phyloP scores from a whole-genome alignment of 2,329 filamentous ascomycete species.

The Hymenoscyphus fructigenus region DNA sequence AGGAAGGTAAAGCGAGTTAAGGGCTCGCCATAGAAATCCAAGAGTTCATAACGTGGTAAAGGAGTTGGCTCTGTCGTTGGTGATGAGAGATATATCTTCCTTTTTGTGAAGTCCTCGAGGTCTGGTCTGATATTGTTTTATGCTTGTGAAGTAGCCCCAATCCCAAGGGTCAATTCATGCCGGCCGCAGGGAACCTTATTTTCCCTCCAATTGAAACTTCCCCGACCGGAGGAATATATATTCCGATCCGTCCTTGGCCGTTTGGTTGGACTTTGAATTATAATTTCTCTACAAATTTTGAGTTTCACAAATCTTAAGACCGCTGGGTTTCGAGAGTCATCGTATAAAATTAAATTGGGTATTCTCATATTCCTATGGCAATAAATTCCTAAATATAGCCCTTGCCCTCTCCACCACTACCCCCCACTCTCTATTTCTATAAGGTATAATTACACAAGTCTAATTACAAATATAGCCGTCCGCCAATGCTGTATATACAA shows the following conservation, averaged over 20 bases:
- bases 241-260: background rate
- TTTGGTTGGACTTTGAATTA: background rate
- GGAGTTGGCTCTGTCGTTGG: background rate
- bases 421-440: background rate
- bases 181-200: background rate
- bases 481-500: background rate
- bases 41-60: too few species aligned
- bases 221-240: background rate
- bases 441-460: background rate
- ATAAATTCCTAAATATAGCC: background rate
- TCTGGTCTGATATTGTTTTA: background rate
- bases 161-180: background rate
- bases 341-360: background rate
- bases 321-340: background rate
- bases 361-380: background rate
- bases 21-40: background rate
- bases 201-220: background rate
- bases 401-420: background rate
- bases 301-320: background rate
- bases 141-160: background rate
- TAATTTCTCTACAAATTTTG: too few species aligned
- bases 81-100: background rate
- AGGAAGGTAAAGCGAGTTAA: slow-evolving; percentile 1
- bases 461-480: background rate
- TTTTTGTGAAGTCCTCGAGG: background rate